Evolutionary conservation across 306 rosid genomes (phyloP).

Genomic region (Urtica urens): DNA sequence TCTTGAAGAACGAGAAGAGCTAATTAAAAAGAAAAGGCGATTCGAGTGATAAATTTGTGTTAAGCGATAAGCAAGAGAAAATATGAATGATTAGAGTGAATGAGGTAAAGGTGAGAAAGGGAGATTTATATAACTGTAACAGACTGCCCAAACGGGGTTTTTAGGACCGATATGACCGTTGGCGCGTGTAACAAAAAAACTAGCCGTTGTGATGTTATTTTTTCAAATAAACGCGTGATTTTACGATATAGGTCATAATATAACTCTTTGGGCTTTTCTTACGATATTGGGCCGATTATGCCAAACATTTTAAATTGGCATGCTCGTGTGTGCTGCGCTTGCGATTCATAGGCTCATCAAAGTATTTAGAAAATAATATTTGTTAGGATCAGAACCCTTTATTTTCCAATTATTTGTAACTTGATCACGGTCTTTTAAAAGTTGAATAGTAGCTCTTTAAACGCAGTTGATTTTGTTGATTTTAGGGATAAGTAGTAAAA

Average conservation of each 20-base stretch:
- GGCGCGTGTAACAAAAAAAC: conserved; percentile 32
- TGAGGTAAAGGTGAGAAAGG: not conserved
- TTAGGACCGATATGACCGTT: conserved; percentile 60
- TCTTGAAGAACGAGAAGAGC: not conserved
- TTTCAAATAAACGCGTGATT: conserved; percentile 11
- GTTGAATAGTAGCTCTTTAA: too few relatives aligned
- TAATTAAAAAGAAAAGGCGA: too few relatives aligned
- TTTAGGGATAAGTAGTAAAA: too few relatives aligned
- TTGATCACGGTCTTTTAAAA: too few relatives aligned
- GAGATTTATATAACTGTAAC: conserved; percentile 23
- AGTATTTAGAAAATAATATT: too few relatives aligned
- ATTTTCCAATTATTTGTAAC: too few relatives aligned
- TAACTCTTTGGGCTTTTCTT: not conserved
- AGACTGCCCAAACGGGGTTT: conserved; percentile 4
- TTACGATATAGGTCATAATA: not conserved
- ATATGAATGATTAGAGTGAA: not conserved
- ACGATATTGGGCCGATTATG: not conserved
- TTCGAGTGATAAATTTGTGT: not conserved
- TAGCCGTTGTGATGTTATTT: conserved; percentile 53
- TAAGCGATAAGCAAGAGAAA: not conserved
- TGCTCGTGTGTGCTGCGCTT: too few relatives aligned
- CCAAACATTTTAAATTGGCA: too few relatives aligned
- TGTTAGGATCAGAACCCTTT: too few relatives aligned
- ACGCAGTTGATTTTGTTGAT: too few relatives aligned
- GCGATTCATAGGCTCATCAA: too few relatives aligned